These are phyloP conservation scores for Boletus sensibilis DNA, from an alignment of 768 basidiomycete species.

Conservation along the genomic window DNA sequence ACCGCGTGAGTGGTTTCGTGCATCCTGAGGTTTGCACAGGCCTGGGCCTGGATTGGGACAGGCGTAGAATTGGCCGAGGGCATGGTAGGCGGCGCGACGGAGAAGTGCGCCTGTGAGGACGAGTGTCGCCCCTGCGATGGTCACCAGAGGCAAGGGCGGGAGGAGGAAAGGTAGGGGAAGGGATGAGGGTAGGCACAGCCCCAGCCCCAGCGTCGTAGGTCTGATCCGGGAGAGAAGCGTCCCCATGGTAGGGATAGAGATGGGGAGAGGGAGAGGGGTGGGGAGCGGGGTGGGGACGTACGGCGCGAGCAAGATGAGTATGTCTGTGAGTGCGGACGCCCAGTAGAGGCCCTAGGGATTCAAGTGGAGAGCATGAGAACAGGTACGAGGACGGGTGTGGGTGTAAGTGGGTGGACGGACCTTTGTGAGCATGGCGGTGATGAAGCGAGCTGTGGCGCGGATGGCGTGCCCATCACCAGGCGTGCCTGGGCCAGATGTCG, in stretches of 20 bases:
- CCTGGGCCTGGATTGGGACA: conserved; percentile 10
- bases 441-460: conserved; percentile 7
- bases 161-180: background rate
- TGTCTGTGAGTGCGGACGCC: conserved; percentile 11
- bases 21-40: background rate
- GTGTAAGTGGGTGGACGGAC: background rate
- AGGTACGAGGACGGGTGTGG: no score
- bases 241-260: background rate
- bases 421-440: conserved; percentile 13
- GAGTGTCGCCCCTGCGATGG: conserved; percentile 39
- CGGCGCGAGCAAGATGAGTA: conserved; percentile 6
- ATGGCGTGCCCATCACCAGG: conserved; percentile 28
- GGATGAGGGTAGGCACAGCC: background rate
- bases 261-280: background rate
- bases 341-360: conserved; percentile 18
- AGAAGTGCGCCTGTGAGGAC: conserved; percentile 41
- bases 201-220: background rate
- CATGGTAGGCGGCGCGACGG: conserved; percentile 33
- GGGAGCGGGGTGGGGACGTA: background rate
- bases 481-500: background rate
- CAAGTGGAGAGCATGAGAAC: background rate
- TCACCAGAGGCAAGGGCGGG: background rate
- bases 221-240: conserved; percentile 1
- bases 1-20: background rate
- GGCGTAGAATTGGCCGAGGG: conserved; percentile 26